phyloP scores from a whole-genome alignment of 179 eudicot species.

The Camellia oleifera region DNA sequence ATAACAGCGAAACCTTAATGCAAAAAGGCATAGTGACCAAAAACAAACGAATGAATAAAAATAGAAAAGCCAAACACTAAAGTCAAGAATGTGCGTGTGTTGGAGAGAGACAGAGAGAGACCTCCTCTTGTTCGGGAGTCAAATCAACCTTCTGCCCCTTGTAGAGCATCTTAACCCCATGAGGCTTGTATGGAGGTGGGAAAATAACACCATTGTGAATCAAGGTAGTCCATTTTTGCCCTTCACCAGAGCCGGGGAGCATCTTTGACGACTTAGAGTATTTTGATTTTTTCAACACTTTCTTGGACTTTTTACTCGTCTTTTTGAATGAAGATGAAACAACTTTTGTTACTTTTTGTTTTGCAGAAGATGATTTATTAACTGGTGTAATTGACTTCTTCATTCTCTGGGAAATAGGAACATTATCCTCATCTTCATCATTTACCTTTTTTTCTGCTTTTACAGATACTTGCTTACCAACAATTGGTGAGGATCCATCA shows the following conservation, averaged over 20 bases:
- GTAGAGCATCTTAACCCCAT: slow-evolving; percentile 85
- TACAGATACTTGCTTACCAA: slow-evolving; percentile 38
- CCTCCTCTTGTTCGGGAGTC: slow-evolving; percentile 99
- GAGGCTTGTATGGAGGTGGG: slow-evolving; percentile 93
- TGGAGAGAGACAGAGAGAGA: slow-evolving; percentile 21
- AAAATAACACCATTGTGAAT: slow-evolving; percentile 94
- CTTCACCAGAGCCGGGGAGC: slow-evolving; percentile 91
- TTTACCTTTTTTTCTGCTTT: slow-evolving; percentile 47
- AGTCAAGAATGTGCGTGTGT: neutral
- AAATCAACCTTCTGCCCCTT: slow-evolving; percentile 78
- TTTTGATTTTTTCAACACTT: slow-evolving; percentile 50
- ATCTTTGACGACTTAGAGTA: slow-evolving; percentile 72
- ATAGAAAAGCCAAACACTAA: neutral
- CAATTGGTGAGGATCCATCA: slow-evolving; percentile 42
- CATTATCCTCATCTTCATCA: slow-evolving; percentile 65
- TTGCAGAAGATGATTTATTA: slow-evolving; percentile 45
- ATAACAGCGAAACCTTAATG: neutral
- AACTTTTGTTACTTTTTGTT: slow-evolving; percentile 42
- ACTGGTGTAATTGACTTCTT: slow-evolving; percentile 53
- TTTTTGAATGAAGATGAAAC: slow-evolving; percentile 55
- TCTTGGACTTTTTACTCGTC: slow-evolving; percentile 55
- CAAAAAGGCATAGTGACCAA: neutral
- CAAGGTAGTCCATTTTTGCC: slow-evolving; percentile 94
- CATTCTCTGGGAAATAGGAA: slow-evolving; percentile 72
- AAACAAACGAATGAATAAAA: neutral